Evolutionary conservation across 2,329 filamentous ascomycete species (phyloP).

Genomic region (Penicillium sp.): DNA sequence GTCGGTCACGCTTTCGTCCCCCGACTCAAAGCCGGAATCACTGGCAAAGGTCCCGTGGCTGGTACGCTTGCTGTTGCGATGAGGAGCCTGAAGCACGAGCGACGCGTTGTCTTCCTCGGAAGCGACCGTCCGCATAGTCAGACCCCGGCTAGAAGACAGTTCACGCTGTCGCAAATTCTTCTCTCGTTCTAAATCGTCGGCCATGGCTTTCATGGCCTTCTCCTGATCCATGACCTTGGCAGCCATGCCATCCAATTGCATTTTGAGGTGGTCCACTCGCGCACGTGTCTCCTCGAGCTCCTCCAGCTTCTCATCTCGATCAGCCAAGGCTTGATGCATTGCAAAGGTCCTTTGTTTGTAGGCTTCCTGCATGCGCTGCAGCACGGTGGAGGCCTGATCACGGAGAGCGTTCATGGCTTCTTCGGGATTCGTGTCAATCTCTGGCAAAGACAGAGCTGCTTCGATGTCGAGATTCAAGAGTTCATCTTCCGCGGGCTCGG

Average conservation of each 20-base stretch:
- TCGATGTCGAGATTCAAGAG: constrained; percentile 51
- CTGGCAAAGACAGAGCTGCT: constrained; percentile 49
- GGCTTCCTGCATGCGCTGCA: constrained; percentile 51
- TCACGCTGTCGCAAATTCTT: constrained; percentile 35
- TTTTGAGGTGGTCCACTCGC: constrained; percentile 52
- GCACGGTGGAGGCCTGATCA: constrained; percentile 50
- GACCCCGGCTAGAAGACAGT: constrained; percentile 32
- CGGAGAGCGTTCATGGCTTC: constrained; percentile 53
- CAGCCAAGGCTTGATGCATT: constrained; percentile 47
- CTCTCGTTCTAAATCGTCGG: constrained; percentile 44
- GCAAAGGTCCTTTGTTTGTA: constrained; percentile 49
- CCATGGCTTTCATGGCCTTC: constrained; percentile 49
- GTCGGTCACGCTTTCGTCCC: constrained; percentile 48
- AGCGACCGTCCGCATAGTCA: constrained; percentile 26
- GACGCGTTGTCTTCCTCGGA: constrained; percentile 30
- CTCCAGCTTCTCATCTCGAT: constrained; percentile 54
- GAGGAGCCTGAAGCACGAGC: constrained; percentile 30
- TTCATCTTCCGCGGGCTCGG: constrained; percentile 45
- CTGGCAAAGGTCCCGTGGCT: constrained; percentile 41
- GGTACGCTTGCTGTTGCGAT: constrained; percentile 31
- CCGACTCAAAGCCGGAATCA: constrained; percentile 57
- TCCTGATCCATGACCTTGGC: constrained; percentile 52
- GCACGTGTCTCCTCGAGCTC: constrained; percentile 57
- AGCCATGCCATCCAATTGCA: constrained; percentile 57
- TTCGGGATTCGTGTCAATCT: constrained; percentile 44